A percentile compares a stretch with the other conserved stretches of the same genome.
These are phyloP conservation scores for Agastache rugosa DNA, from an alignment of 257 asterid species.

Conservation along the genomic window DNA sequence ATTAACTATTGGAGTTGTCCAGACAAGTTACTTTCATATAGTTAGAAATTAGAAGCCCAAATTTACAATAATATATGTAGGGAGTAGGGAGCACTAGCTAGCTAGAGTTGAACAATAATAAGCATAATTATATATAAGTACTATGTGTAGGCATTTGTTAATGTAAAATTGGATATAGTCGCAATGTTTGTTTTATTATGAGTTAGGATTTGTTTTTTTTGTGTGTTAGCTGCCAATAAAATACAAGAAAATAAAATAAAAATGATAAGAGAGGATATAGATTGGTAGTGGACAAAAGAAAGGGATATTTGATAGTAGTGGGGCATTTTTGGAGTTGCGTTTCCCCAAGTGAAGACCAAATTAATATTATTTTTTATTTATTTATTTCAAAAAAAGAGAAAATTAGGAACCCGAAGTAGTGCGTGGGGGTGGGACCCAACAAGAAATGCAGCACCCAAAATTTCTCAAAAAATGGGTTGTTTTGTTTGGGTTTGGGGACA, in stretches of 20 bases:
- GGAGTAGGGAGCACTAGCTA: too few species aligned
- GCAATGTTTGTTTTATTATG: constrained; percentile 12
- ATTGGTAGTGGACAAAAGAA: constrained; percentile 34
- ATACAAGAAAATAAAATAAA: not conserved
- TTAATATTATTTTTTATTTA: not conserved
- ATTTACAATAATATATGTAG: too few species aligned
- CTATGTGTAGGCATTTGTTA: not conserved
- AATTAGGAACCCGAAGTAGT: constrained; percentile 30
- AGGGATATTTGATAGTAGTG: not conserved
- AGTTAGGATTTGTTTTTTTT: constrained; percentile 11
- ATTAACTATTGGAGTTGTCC: too few species aligned
- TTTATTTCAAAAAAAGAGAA: not conserved
- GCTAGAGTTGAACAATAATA: too few species aligned
- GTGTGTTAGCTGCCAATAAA: not conserved
- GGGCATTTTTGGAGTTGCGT: constrained; percentile 40
- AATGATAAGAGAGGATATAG: not conserved
- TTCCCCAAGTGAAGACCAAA: constrained; percentile 48
- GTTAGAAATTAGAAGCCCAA: too few species aligned
- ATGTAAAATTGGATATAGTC: not conserved
- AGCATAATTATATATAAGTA: not conserved
- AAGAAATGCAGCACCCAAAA: constrained; percentile 33
- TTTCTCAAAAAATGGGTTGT: constrained; percentile 47
- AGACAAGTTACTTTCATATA: too few species aligned
- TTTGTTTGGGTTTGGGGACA: constrained; percentile 41
- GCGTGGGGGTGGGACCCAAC: constrained; percentile 49